Evolutionary conservation across 176 grass and related monocot species (phyloP), one percentile per base, ranked within the genome.

Genomic region (Oryza punctata): DNA sequence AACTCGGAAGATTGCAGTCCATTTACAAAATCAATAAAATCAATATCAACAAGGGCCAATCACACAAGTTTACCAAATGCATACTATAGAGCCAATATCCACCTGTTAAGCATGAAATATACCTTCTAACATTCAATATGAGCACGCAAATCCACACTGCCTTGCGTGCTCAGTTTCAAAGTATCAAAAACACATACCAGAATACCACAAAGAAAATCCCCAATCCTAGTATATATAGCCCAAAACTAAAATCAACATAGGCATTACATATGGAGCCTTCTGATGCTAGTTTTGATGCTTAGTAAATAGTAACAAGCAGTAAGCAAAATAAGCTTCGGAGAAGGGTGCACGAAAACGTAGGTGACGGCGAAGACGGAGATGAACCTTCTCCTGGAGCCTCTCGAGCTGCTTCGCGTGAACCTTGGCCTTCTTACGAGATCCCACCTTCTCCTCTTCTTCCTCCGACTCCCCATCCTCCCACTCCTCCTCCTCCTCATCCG

Each of bases 311-410:
- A 38, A 46, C 19, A 18, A 33, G 30, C 4, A 44, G 30, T 6
- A 14, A 24, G 24, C 16, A 70, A 15, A 33, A 30, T n/a, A n/a
- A 57, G 1, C 72, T 57, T 54, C 12, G 19, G 52, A 71, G 44
- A 24, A 77, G 30, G 1, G 72, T 0, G 57, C 43, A 66, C 6
- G 32, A 45, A 45, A 59, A 5, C 41, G 47, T 16, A 50, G 2
- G 72, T 76, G 40, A 60, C 21, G 50, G 43, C 43, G 40, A 37
- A 1, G 2, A n/a, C 41, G 14, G 30, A 52, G 43, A 41, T 65
- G 25, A 77, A 98, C 96, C 96, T 95, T 98, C 47, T 90, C 82
- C 43, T 81, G 72, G 43, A 95, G 89, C 83, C 93, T 89, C 75
- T 90, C 77, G 70, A 98, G 88, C 47, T 93, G 85, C 19, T 88